Conservation (phyloP, 179 eudicot species). For the Patellifolia procumbens region DNA sequence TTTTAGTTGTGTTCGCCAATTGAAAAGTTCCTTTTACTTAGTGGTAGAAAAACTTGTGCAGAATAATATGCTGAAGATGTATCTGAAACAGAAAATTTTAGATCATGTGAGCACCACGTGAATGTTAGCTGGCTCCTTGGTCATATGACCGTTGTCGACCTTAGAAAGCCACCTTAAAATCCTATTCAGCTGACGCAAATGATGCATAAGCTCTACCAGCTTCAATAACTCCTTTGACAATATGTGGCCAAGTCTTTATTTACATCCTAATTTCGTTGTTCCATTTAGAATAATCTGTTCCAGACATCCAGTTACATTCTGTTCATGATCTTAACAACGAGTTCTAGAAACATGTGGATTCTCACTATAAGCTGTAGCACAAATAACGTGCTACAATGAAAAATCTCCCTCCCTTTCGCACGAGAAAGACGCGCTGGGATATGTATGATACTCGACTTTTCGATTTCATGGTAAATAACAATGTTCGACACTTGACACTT, state of each 20-base stretch:
- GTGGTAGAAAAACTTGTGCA: not conserved
- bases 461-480: not conserved
- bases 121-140: not conserved
- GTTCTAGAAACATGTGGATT: not conserved
- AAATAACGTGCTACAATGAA: not conserved
- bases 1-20: too few relatives aligned
- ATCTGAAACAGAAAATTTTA: not conserved
- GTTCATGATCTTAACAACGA: not conserved
- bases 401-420: not conserved
- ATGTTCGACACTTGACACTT: not conserved
- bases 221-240: not conserved
- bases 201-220: not conserved
- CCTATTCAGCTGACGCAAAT: not conserved
- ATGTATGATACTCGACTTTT: not conserved
- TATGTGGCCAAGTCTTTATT: not conserved
- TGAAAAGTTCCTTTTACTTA: not conserved
- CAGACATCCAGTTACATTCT: not conserved
- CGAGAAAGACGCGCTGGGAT: not conserved
- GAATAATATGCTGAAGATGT: not conserved
- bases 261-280: not conserved
- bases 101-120: not conserved
- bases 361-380: not conserved
- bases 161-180: not conserved
- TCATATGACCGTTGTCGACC: not conserved
- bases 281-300: not conserved